Percentiles rank a stretch among this genome's conserved stretches.
Evolutionary conservation across 2,329 filamentous ascomycete genomes (phyloP).

Genomic region (Pestalotiopsis sp.): DNA sequence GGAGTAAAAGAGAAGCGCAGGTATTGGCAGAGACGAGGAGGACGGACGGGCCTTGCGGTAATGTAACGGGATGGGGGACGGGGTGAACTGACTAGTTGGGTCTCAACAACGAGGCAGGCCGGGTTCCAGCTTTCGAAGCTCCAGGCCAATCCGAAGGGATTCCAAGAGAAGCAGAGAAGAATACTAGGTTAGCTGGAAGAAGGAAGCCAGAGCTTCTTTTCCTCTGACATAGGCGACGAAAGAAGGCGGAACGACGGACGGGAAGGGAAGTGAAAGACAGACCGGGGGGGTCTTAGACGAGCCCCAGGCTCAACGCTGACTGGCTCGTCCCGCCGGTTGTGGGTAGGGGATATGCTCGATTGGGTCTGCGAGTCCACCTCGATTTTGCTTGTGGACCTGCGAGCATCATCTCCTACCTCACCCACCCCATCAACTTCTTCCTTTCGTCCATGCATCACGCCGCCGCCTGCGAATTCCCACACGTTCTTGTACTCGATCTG

Average conservation of each 20-base stretch:
- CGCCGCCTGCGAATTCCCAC: conserved; percentile 38
- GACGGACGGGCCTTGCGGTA: not conserved
- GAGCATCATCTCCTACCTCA: conserved; percentile 12
- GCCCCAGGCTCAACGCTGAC: not conserved
- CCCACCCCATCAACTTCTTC: conserved; percentile 15
- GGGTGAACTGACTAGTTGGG: not conserved
- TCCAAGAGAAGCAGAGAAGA: not conserved
- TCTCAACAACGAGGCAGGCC: not conserved
- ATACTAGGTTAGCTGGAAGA: not conserved
- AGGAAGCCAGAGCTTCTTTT: not conserved
- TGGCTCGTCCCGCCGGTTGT: conserved; percentile 2
- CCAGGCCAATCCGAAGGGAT: not conserved
- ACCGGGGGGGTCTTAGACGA: conserved; percentile 4
- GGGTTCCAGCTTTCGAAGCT: not conserved
- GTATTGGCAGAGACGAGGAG: not conserved
- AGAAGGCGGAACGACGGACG: conserved; percentile 11
- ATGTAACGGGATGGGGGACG: not conserved
- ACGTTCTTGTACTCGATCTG: conserved; percentile 69
- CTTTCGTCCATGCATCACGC: conserved; percentile 18
- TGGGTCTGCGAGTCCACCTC: conserved; percentile 12
- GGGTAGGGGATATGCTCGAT: conserved; percentile 10
- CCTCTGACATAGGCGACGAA: not conserved
- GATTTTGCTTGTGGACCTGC: conserved; percentile 9
- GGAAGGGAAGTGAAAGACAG: conserved; percentile 14
- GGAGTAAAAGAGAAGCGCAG: not conserved